Percentiles rank a stretch among this genome's conserved stretches.
Conservation (phyloP, 805 yeast genomes). For the Candida maltosa region DNA sequence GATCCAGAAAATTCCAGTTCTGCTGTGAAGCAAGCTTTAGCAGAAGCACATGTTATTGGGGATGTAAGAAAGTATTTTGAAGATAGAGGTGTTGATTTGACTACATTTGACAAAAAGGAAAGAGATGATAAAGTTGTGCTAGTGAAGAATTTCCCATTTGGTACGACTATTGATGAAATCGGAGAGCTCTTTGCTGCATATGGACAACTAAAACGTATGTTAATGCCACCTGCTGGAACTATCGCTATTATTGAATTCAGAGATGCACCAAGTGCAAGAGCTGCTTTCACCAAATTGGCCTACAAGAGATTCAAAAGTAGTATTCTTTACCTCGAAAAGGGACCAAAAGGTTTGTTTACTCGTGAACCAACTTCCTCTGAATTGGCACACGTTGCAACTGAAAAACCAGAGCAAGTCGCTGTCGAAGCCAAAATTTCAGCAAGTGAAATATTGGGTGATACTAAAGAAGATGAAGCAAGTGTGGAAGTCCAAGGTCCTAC, state of each 20-base stretch:
- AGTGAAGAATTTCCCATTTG: constrained; percentile 88
- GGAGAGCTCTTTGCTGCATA: constrained; percentile 76
- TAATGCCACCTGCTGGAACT: constrained; percentile 96
- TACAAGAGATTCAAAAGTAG: constrained; percentile 85
- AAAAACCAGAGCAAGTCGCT: constrained; percentile 26
- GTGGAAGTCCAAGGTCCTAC: constrained; percentile 65
- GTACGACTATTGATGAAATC: constrained; percentile 76
- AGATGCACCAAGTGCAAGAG: constrained; percentile 78
- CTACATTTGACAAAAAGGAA: constrained; percentile 61
- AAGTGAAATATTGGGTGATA: constrained; percentile 36
- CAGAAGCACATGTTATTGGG: constrained; percentile 93
- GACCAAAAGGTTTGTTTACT: constrained; percentile 78
- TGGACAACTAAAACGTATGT: constrained; percentile 75
- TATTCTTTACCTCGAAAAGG: constrained; percentile 87
- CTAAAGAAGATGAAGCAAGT: constrained; percentile 20
- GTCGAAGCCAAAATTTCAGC: constrained; percentile 46
- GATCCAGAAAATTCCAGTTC: constrained; percentile 84
- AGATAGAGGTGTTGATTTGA: constrained; percentile 77
- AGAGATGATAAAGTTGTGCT: constrained; percentile 78
- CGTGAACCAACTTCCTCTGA: constrained; percentile 49
- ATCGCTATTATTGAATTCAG: constrained; percentile 91
- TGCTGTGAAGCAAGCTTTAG: constrained; percentile 95
- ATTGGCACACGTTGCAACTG: constrained; percentile 16
- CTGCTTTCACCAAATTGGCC: constrained; percentile 85
- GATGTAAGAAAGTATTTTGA: constrained; percentile 88